phyloP scores from a whole-genome alignment of 441 rosid genomes.

The Capsella rubella region DNA sequence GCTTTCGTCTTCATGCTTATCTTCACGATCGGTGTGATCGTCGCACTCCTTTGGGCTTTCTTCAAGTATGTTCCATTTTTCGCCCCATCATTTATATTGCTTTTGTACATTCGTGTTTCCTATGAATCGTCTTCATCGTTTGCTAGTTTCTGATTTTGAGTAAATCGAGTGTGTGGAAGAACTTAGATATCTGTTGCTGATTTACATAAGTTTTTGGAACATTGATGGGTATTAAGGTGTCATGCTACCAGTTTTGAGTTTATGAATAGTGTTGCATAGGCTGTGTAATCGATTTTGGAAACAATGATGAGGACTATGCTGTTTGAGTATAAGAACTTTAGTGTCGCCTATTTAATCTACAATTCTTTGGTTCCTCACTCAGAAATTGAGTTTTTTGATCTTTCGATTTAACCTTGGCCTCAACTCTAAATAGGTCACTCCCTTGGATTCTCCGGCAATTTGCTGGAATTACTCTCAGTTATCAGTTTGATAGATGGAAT shows the following conservation, averaged over 20 bases:
- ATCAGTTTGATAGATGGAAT: constrained; percentile 88
- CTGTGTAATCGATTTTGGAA: no score
- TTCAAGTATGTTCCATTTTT: constrained; percentile 25
- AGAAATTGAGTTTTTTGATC: constrained; percentile 24
- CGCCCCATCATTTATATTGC: neutral
- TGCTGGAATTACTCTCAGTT: constrained; percentile 77
- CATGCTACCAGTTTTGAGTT: neutral
- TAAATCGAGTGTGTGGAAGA: neutral
- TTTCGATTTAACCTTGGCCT: neutral
- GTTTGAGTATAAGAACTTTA: neutral
- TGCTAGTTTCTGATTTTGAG: constrained; percentile 16
- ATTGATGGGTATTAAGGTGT: neutral
- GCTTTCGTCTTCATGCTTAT: constrained; percentile 17
- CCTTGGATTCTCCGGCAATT: constrained; percentile 78
- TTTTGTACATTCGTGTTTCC: neutral
- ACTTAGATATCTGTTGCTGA: neutral
- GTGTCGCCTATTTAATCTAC: neutral
- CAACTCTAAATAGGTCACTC: constrained; percentile 56
- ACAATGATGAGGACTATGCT: no score
- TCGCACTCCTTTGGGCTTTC: constrained; percentile 34
- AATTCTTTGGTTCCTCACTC: no score
- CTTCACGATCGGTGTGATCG: constrained; percentile 26
- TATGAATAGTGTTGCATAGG: no score
- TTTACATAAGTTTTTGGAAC: constrained; percentile 3
- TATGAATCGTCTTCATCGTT: neutral